phyloP scores from a whole-genome alignment of 768 basidiomycete species.

The Macrolepiota albuminosa region DNA sequence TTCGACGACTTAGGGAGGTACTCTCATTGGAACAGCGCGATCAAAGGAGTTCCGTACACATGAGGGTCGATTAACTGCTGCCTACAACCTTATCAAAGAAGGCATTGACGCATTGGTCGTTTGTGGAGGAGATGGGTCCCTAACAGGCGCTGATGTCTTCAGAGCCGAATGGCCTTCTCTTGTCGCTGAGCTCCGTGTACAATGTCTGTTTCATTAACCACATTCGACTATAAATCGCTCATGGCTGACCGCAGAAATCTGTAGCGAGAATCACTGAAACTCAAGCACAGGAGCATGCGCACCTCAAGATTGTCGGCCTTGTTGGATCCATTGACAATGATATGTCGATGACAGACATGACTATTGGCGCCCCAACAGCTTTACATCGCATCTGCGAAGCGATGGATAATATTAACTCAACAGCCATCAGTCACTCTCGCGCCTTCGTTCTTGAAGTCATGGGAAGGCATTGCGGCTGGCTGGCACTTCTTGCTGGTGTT shows the following conservation, averaged over 20 bases:
- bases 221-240: not conserved
- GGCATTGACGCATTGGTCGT: slow-evolving; percentile 97
- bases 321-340: slow-evolving; percentile 99
- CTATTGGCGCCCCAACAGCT: slow-evolving; percentile 96
- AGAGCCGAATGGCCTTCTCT: slow-evolving; percentile 90
- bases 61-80: slow-evolving; percentile 85
- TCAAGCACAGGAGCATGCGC: slow-evolving; percentile 65
- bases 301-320: slow-evolving; percentile 95
- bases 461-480: slow-evolving; percentile 99
- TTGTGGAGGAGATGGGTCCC: slow-evolving; percentile 94
- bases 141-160: slow-evolving; percentile 95
- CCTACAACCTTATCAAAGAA: slow-evolving; percentile 88
- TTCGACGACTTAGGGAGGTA: slow-evolving; percentile 65
- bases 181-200: slow-evolving; percentile 57
- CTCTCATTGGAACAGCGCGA: slow-evolving; percentile 91
- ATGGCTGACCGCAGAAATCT: not conserved
- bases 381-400: slow-evolving; percentile 96
- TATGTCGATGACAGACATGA: slow-evolving; percentile 96
- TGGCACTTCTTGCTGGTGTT: slow-evolving; percentile 89
- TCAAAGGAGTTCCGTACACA: slow-evolving; percentile 77
- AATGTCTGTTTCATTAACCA: slow-evolving; percentile 39
- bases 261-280: slow-evolving; percentile 70
- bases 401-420: slow-evolving; percentile 97
- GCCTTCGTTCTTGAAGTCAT: slow-evolving; percentile 99
- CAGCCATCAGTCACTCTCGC: slow-evolving; percentile 91